Percentiles rank a stretch among this genome's conserved stretches.
phyloP scores from a whole-genome alignment of 2,329 filamentous ascomycete species.

The Kalmusia sp. region DNA sequence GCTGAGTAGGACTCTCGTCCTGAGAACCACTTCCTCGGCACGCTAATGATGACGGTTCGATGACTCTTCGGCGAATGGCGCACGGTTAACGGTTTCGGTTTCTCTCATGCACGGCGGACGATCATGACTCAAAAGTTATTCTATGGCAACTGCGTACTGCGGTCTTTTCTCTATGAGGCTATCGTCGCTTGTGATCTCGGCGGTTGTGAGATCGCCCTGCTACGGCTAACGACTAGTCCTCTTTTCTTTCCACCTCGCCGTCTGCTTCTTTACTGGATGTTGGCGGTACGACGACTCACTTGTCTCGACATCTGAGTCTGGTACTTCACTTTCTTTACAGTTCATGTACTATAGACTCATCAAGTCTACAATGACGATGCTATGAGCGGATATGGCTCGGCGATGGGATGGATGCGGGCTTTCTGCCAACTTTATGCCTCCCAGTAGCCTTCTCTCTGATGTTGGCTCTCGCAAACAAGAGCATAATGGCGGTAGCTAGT shows the following conservation, averaged over 20 bases:
- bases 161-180: constrained; percentile 21
- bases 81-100: constrained; percentile 35
- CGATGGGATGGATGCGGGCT: constrained; percentile 18
- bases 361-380: constrained; percentile 35
- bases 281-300: too few species aligned
- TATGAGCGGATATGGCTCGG: constrained; percentile 25
- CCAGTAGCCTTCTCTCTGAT: constrained; percentile 23
- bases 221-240: constrained; percentile 23
- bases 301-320: constrained; percentile 17
- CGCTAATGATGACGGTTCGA: constrained; percentile 32
- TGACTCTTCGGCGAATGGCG: constrained; percentile 46
- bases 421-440: constrained; percentile 36
- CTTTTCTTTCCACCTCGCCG: constrained; percentile 19
- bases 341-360: constrained; percentile 43
- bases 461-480: not conserved
- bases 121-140: constrained; percentile 48
- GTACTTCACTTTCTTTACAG: constrained; percentile 29
- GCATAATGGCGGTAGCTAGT: not conserved
- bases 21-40: constrained; percentile 32
- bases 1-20: constrained; percentile 38
- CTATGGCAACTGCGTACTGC: constrained; percentile 27
- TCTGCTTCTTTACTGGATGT: constrained; percentile 38
- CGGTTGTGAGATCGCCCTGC: constrained; percentile 9
- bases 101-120: constrained; percentile 35
- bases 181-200: constrained; percentile 7